Evolutionary conservation across 495 filamentous ascomycete genomes (phyloP), one percentile per base, ranked within the genome.

Genomic region (Polyplosphaeria fusca): DNA sequence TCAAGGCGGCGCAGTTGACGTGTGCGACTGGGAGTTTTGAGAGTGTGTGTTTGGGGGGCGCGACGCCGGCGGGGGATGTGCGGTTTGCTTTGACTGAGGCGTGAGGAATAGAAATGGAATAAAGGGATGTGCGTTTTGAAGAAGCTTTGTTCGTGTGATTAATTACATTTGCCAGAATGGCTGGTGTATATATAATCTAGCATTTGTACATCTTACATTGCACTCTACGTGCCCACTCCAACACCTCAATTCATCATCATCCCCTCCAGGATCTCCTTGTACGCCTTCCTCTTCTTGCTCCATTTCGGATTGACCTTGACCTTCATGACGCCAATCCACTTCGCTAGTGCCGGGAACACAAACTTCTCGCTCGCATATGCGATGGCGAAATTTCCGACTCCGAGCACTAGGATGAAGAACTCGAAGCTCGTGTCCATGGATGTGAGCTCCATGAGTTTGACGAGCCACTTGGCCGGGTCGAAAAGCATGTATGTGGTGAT

Each of bases 391-490:
- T 84, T 86, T 5, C 76, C 75, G 16, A 86, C 44, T 49, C 84
- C 91, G 19, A 96, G 71, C 0, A 71, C 73, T 5, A 95, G 51
- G 32, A 96, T 69, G 57, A 85, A 86, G 37, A 81, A 41, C 67
- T 86, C 86, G 71, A 95, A 98, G 32, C 73, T 70, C 52, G 72
- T 67, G 38, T 82, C 82, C 72, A 95, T 81, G 20, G 69, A 74
- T 1, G 91, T 98, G 63, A 98, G 74, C 67, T 95, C 82, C 91
- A 98, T 97, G 42, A 91, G 65, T 3, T 78, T 73, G 27, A 66
- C 71, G 18, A 97, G 71, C 81, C 86, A 87, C 7, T 70, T 61
- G 0, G 82, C 81, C 4, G 91, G 87, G 53, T 79, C 76, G 63
- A 87, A 79, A 18, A 95, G 77, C 84, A 99, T 88, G 63, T 89